phyloP scores from a whole-genome alignment of 2,329 filamentous ascomycete species.

The Zasmidium citrigriseum region DNA sequence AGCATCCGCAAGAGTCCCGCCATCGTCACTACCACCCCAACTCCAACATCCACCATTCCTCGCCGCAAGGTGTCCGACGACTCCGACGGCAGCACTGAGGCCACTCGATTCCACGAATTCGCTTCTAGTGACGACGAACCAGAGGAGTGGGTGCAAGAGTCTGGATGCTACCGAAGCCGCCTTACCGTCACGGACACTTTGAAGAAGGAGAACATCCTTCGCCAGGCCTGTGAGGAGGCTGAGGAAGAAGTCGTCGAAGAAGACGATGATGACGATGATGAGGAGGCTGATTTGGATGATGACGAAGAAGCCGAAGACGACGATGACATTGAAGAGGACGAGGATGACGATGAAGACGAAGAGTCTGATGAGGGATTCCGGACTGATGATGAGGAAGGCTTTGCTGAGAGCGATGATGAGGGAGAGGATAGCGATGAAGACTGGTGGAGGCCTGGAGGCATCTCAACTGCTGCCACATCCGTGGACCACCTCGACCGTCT shows the following conservation, averaged over 20 bases:
- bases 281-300: conserved; percentile 46
- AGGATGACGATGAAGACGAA: conserved; percentile 63
- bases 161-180: conserved; percentile 63
- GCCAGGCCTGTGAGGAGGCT: conserved; percentile 81
- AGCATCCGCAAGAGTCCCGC: conserved; percentile 41
- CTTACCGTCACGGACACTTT: conserved; percentile 89
- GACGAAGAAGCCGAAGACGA: conserved; percentile 59
- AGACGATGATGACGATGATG: conserved; percentile 51
- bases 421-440: conserved; percentile 67
- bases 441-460: conserved; percentile 65
- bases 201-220: conserved; percentile 84
- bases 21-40: conserved; percentile 16
- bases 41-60: conserved; percentile 32
- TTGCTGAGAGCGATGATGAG: conserved; percentile 69
- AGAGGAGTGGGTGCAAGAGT: conserved; percentile 87
- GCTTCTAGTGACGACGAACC: conserved; percentile 78
- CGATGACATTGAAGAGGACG: conserved; percentile 52
- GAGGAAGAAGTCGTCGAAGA: conserved; percentile 82
- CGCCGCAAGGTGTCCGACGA: conserved; percentile 29
- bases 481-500: conserved; percentile 53
- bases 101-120: conserved; percentile 82
- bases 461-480: conserved; percentile 56
- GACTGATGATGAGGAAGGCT: conserved; percentile 75
- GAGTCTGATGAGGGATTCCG: conserved; percentile 69
- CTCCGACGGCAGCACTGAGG: conserved; percentile 52